A percentile compares a stretch with the other conserved stretches of the same genome.
phyloP scores from a whole-genome alignment of 2,329 filamentous ascomycete genomes.

The Fusarium nygamai region DNA sequence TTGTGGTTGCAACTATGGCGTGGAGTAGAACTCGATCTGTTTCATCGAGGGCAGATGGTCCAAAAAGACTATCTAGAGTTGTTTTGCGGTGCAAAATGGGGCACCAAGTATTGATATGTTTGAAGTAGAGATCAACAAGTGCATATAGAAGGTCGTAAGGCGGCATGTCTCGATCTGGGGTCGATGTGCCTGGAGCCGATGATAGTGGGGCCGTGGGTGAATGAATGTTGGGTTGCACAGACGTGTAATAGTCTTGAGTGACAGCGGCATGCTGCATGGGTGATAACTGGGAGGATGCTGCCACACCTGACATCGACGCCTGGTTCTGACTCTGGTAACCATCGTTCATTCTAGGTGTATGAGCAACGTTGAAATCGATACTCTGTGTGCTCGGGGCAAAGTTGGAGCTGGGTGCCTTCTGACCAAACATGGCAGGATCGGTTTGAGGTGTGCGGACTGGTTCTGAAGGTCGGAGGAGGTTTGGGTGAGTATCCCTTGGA shows the following conservation, averaged over 20 bases:
- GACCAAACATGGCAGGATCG: slow-evolving; percentile 68
- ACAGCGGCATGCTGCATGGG: slow-evolving; percentile 53
- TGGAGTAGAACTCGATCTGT: slow-evolving; percentile 85
- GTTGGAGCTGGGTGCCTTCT: slow-evolving; percentile 63
- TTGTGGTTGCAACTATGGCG: slow-evolving; percentile 87
- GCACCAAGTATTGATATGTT: slow-evolving; percentile 85
- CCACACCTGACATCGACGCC: slow-evolving; percentile 53
- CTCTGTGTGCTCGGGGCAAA: slow-evolving; percentile 57
- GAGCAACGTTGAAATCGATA: slow-evolving; percentile 61
- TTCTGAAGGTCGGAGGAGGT: slow-evolving; percentile 61
- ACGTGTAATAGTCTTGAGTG: slow-evolving; percentile 62
- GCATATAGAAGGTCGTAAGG: slow-evolving; percentile 79
- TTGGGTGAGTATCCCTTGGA: slow-evolving; percentile 57
- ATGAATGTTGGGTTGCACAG: slow-evolving; percentile 58
- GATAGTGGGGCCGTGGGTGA: slow-evolving; percentile 67
- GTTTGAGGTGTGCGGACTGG: slow-evolving; percentile 63
- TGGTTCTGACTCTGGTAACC: slow-evolving; percentile 59
- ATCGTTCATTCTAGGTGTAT: slow-evolving; percentile 60
- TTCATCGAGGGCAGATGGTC: slow-evolving; percentile 78
- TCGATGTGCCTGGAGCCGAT: slow-evolving; percentile 47
- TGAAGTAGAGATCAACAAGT: slow-evolving; percentile 80
- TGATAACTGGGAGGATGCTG: slow-evolving; percentile 49
- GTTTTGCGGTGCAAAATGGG: slow-evolving; percentile 88
- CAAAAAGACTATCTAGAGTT: slow-evolving; percentile 84
- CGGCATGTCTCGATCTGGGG: slow-evolving; percentile 71